Evolutionary conservation across 164 flowering plant species (phyloP).

Genomic region (Aristolochia fimbriata): DNA sequence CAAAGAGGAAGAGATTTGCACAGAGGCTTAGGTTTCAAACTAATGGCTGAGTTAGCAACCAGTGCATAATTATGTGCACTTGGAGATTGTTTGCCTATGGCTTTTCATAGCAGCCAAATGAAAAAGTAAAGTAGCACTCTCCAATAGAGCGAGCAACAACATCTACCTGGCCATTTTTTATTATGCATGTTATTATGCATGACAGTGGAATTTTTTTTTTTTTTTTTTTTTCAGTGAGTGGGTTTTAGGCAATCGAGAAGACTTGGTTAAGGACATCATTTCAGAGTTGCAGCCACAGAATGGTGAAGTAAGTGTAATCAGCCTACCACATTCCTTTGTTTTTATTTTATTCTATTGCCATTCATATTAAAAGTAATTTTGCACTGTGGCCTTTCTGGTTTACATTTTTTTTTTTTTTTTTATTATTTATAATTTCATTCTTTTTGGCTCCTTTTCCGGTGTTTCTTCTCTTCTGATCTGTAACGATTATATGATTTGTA

Average conservation of each 20-base stretch:
- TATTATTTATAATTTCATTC: no score
- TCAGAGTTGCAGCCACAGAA: slow-evolving; percentile 72
- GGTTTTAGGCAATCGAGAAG: slow-evolving; percentile 96
- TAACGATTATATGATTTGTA: no score
- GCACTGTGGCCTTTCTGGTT: no score
- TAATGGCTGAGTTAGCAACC: background rate
- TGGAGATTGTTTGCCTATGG: background rate
- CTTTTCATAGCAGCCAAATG: no score
- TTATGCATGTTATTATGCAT: background rate
- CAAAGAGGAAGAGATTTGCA: no score
- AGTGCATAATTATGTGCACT: background rate
- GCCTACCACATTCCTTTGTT: no score
- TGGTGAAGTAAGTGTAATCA: slow-evolving; percentile 56
- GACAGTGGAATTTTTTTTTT: background rate
- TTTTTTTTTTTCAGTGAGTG: slow-evolving; percentile 60
- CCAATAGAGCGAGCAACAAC: background rate
- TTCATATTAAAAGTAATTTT: no score
- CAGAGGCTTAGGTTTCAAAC: background rate
- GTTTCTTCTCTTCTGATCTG: no score
- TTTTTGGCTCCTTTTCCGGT: no score
- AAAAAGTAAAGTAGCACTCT: background rate
- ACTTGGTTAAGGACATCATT: slow-evolving; percentile 80
- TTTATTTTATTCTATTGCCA: no score
- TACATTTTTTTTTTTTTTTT: no score
- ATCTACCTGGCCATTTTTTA: background rate